phyloP scores from a whole-genome alignment of 768 basidiomycete genomes.

The Rhodotorula diobovata region DNA sequence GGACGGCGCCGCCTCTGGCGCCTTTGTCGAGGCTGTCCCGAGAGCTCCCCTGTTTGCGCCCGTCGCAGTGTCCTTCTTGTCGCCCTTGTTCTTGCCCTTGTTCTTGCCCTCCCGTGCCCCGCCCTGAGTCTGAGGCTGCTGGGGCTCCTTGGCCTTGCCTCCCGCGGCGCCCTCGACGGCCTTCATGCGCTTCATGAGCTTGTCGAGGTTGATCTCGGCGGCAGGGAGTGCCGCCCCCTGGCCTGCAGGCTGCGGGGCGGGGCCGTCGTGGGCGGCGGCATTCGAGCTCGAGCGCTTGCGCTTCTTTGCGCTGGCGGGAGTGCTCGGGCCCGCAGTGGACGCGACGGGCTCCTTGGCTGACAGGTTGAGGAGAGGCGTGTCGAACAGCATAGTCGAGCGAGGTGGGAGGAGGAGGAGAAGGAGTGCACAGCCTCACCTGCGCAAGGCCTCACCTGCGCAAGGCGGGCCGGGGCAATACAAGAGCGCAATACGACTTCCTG shows the following conservation, averaged over 20 bases:
- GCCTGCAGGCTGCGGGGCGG: constrained; percentile 44
- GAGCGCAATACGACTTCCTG: too few relatives aligned
- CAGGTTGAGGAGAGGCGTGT: constrained; percentile 34
- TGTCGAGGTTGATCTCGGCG: constrained; percentile 59
- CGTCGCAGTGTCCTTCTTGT: background rate
- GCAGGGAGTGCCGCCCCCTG: constrained; percentile 43
- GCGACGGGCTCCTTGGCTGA: background rate
- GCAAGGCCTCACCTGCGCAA: too few relatives aligned
- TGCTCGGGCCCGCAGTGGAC: background rate
- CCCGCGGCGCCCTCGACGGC: constrained; percentile 7
- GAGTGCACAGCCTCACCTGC: background rate
- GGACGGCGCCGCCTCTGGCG: background rate
- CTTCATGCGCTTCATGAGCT: constrained; percentile 56
- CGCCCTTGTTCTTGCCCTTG: constrained; percentile 15
- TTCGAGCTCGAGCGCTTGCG: constrained; percentile 17
- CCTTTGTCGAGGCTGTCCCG: background rate
- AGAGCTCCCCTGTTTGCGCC: background rate
- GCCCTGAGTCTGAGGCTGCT: background rate
- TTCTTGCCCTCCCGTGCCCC: constrained; percentile 5
- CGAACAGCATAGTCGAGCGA: constrained; percentile 27
- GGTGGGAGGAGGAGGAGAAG: background rate
- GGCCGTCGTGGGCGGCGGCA: background rate
- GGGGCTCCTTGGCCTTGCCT: constrained; percentile 14
- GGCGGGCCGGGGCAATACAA: too few relatives aligned
- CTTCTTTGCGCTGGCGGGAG: constrained; percentile 19